Base-by-base conservation (phyloP, 2,329 filamentous ascomycete species). In the Epichloe sylvatica region DNA sequence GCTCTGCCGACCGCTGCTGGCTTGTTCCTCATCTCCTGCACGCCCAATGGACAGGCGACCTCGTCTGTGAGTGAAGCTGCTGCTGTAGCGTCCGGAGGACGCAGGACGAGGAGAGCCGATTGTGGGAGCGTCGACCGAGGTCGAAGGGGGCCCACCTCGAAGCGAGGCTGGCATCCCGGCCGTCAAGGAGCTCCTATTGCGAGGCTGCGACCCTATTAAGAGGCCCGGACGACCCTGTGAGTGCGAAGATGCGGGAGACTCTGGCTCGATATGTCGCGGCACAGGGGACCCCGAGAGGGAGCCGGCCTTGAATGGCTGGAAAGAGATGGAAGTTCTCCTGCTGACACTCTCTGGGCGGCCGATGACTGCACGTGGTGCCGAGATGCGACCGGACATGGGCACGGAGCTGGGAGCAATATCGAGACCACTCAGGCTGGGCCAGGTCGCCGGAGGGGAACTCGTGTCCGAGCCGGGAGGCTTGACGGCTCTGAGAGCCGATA, bases 281-380 rank as follows among this genome's bases (percentile, higher is more conserved):
- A 74, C 63, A 0, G 90, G 91, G 4, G 90, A 96, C 4, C 86
- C 88, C 2, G 90, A 94, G n/a, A 97, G 72, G 1, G 91, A 94
- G 11, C 91, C 91, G 13, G 90, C 87, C 67, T 98, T 98, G 72
- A 98, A 98, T 0, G 91, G 90, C 58, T 94, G 87, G 59, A 96
- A 95, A 0, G 87, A 94, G 21, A 95, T 79, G 0, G 88, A 96
- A 6, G 86, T 83, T 48, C 88, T 80, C 57, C 89, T 78, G 48
- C 75, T 75, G 45, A 76, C 71, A 41, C 85, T 73, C 19, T 83
- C 66, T 13, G 66, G 68, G 46, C 72, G 71, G 39, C 71, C 52
- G 1, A 65, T 56, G 12, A 65, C 67, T n/a, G 38, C 23, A 25
- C 67, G 64, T 21, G 60, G 52, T 23, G 62, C 51, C 13, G 60